A percentile compares a stretch with the other conserved stretches of the same genome.
These are phyloP conservation scores for Lactarius vividus DNA, from an alignment of 768 basidiomycete species.

Conservation along the genomic window DNA sequence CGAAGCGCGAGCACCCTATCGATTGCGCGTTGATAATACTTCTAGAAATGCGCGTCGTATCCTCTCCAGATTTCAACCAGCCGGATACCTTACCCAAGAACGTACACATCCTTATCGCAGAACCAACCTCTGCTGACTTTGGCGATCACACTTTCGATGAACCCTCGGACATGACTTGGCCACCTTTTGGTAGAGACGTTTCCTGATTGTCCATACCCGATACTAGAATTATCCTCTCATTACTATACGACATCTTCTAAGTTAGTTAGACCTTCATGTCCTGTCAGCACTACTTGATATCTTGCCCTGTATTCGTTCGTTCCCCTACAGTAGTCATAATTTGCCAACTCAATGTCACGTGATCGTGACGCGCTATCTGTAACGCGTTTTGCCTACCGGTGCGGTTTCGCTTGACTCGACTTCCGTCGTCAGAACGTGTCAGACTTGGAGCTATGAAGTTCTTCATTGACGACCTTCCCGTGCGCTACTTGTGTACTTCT, in stretches of 20 bases:
- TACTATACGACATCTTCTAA: constrained; percentile 3
- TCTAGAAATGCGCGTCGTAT: constrained; percentile 3
- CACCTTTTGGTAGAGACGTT: constrained; percentile 26
- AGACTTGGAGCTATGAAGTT: constrained; percentile 34
- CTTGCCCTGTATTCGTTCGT: neutral
- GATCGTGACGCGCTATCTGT: constrained; percentile 7
- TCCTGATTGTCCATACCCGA: neutral
- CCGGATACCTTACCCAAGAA: constrained; percentile 14
- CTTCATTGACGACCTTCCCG: constrained; percentile 42
- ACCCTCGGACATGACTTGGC: constrained; percentile 25
- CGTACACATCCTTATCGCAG: constrained; percentile 12
- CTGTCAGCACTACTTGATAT: constrained; percentile 4
- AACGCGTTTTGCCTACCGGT: neutral
- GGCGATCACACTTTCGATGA: constrained; percentile 19
- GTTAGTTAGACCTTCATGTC: constrained; percentile 15
- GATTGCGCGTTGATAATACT: constrained; percentile 13
- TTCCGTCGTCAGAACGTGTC: neutral
- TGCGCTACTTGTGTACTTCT: constrained; percentile 33
- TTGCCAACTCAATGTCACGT: constrained; percentile 6
- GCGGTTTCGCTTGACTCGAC: neutral
- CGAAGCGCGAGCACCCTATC: neutral
- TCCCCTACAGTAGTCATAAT: neutral
- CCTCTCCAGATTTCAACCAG: neutral
- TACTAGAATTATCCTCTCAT: neutral
- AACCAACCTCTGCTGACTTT: neutral